A percentile compares a stretch with the other conserved stretches of the same genome.
phyloP scores from a whole-genome alignment of 805 yeast species.

The Suhomyces sp. region DNA sequence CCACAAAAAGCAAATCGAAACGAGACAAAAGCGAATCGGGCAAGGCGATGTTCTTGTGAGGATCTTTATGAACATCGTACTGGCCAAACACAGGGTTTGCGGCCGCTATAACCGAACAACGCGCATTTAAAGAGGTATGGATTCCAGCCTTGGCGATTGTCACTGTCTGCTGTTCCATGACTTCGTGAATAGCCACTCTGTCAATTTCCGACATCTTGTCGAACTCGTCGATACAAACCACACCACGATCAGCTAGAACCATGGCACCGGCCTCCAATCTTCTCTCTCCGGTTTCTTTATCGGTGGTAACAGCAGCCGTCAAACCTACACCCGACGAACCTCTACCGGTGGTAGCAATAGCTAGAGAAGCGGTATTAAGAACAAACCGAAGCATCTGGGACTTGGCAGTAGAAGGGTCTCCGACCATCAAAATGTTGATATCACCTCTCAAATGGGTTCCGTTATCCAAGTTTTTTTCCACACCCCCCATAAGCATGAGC shows the following conservation, averaged over 20 bases:
- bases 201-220: conserved; percentile 97
- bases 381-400: conserved; percentile 94
- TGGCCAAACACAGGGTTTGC: conserved; percentile 98
- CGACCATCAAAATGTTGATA: conserved; percentile 92
- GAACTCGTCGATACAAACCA: conserved; percentile 97
- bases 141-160: conserved; percentile 98
- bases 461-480: conserved; percentile 87
- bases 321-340: conserved; percentile 99
- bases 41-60: conserved; percentile 92
- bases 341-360: conserved; percentile 97
- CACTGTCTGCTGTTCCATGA: conserved; percentile 99
- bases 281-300: conserved; percentile 95
- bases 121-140: conserved; percentile 92
- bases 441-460: conserved; percentile 99
- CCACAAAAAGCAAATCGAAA: conserved; percentile 92
- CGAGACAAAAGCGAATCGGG: conserved; percentile 96
- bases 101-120: conserved; percentile 96
- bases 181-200: conserved; percentile 98
- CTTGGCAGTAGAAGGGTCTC: conserved; percentile 98
- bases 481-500: conserved; percentile 89
- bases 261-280: conserved; percentile 98
- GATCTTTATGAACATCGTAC: conserved; percentile 92
- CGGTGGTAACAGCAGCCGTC: conserved; percentile 96
- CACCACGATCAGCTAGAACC: conserved; percentile 96
- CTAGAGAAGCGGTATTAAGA: conserved; percentile 88